Evolutionary conservation across 2,329 filamentous ascomycete genomes (phyloP), one percentile per base, ranked within the genome.

Genomic region (Phyllosticta ampelicida): DNA sequence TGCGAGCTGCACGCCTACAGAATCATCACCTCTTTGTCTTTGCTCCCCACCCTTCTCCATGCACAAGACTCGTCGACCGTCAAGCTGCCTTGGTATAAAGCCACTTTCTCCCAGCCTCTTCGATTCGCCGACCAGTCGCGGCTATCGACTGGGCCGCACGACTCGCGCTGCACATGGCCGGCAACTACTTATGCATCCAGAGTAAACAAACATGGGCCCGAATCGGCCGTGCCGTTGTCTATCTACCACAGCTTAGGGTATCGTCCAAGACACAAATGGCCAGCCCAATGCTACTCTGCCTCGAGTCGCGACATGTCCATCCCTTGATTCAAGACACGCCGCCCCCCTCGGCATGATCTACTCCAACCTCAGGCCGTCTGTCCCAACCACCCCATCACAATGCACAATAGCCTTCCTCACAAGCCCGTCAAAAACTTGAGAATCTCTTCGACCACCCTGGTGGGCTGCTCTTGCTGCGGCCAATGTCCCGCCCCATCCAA

Each of bases 401-500:
- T 44, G 36, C 36, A 44, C 16, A 44, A 44, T 44, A 16, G 36
- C 11, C 36, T 5, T n/a, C 6, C 36, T 44, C 36, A 62, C 51
- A 59, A 19, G 20, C 51, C 58, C 60, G 51, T 52, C 49, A 73
- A 57, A 61, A 84, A 78, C 9, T 65, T 67, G 61, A 77, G 60
- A 48, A 84, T 71, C 59, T 75, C 74, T 55, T 74, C 66, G 0
- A 75, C 71, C 9, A 84, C 80, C 56, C 72, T 75, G 62, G 80
- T 77, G 1, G 83, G 79, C 66, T 82, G 75, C 67, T 87, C 84
- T 68, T 87, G 83, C 65, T 86, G 84, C 36, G 85, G 79, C 85
- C 85, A 88, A 72, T 88, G 86, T 0, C 85, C 85, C 4, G 83
- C 84, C 0, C 77, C 77, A 16, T 84, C 77, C 11, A 87, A 72